Conservation (phyloP, 352 stramenopile species). For the Pythium dissimile region DNA sequence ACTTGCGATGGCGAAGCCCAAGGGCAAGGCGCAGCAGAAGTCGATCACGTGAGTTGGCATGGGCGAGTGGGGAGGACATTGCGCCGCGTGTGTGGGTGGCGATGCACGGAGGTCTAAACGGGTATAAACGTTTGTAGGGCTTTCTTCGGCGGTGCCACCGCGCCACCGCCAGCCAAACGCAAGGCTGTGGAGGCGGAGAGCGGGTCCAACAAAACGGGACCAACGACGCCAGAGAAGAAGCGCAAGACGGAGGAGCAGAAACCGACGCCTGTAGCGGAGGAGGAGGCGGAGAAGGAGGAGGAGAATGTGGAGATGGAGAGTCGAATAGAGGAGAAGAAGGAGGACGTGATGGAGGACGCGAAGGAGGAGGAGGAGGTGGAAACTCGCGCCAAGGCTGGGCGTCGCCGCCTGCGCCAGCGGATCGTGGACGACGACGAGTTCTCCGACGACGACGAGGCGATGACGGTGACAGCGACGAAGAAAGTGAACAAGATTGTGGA, state of each 20-base stretch:
- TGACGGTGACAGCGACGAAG: slow-evolving; percentile 31
- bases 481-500: slow-evolving; percentile 14
- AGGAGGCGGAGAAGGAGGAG: slow-evolving; percentile 25
- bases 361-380: slow-evolving; percentile 8
- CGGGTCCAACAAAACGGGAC: background rate
- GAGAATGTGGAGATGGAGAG: slow-evolving; percentile 28
- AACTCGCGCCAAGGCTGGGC: slow-evolving; percentile 25
- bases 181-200: slow-evolving; percentile 19
- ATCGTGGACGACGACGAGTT: slow-evolving; percentile 49
- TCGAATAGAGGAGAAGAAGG: slow-evolving; percentile 13
- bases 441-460: slow-evolving; percentile 35
- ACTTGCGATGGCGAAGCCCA: slow-evolving; percentile 3
- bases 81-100: background rate
- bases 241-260: slow-evolving; percentile 17
- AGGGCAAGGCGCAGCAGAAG: slow-evolving; percentile 47
- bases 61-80: no score
- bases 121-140: slow-evolving; percentile 19
- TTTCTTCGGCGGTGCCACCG: slow-evolving; percentile 47
- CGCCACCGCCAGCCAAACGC: slow-evolving; percentile 28
- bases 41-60: slow-evolving; percentile 69
- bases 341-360: slow-evolving; percentile 17
- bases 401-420: slow-evolving; percentile 56
- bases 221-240: slow-evolving; percentile 6
- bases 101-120: background rate
- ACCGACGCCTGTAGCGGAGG: slow-evolving; percentile 23